Evolutionary conservation across 2,329 filamentous ascomycete genomes (phyloP).

Genomic region (Cercospora zeina): DNA sequence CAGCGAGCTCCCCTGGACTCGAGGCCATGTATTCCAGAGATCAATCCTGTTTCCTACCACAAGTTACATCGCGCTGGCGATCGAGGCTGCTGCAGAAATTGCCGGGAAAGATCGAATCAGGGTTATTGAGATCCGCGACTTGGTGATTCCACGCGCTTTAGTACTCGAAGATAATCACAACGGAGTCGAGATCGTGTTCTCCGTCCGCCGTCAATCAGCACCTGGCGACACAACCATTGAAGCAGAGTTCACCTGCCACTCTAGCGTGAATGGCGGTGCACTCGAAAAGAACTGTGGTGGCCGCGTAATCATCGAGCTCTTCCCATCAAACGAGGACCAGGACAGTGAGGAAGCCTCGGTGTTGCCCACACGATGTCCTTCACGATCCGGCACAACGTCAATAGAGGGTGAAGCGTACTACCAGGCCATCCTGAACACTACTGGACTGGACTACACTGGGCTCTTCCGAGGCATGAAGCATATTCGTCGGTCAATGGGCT

Average conservation of each 20-base stretch:
- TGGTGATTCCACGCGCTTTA: constrained; percentile 26
- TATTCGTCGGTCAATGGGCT: constrained; percentile 23
- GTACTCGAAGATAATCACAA: constrained; percentile 25
- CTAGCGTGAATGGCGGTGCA: constrained; percentile 19
- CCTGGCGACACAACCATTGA: constrained; percentile 42
- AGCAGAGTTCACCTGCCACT: constrained; percentile 23
- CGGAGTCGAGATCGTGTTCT: constrained; percentile 36
- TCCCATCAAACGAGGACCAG: constrained; percentile 7
- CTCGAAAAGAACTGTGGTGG: constrained; percentile 26
- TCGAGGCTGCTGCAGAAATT: constrained; percentile 29
- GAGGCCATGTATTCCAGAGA: constrained; percentile 38
- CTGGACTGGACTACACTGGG: constrained; percentile 26
- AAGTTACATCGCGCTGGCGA: constrained; percentile 31
- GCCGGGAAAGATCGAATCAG: constrained; percentile 22
- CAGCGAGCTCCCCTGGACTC: constrained; percentile 39
- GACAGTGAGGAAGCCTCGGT: not conserved
- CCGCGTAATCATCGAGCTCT: constrained; percentile 23
- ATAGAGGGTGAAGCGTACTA: constrained; percentile 29
- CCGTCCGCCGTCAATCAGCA: constrained; percentile 25
- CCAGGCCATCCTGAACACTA: constrained; percentile 25
- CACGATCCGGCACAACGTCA: constrained; percentile 26
- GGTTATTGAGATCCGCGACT: constrained; percentile 24
- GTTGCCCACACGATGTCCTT: constrained; percentile 23
- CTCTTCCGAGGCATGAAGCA: constrained; percentile 28
- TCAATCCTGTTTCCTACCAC: constrained; percentile 40